phyloP scores from a whole-genome alignment of 2,329 filamentous ascomycete species.

The Eutypa lata region DNA sequence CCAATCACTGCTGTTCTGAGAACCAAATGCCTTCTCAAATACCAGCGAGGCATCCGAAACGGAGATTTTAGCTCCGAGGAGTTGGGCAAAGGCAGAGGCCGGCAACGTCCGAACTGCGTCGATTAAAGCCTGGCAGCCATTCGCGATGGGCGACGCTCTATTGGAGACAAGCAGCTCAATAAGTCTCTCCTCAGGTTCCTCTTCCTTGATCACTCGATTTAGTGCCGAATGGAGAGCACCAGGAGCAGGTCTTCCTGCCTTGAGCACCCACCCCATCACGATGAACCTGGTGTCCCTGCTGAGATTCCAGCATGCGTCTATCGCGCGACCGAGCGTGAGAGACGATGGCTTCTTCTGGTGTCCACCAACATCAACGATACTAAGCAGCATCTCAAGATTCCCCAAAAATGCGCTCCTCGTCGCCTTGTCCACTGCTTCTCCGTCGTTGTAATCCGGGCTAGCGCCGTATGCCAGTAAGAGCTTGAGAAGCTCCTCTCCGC shows the following conservation, averaged over 20 bases:
- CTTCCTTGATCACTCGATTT: slow-evolving; percentile 50
- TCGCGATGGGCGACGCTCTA: slow-evolving; percentile 50
- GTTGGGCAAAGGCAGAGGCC: slow-evolving; percentile 35
- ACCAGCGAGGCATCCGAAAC: slow-evolving; percentile 41
- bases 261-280: slow-evolving; percentile 48
- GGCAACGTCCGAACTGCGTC: slow-evolving; percentile 43
- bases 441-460: slow-evolving; percentile 51
- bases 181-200: slow-evolving; percentile 45
- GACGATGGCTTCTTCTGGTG: slow-evolving; percentile 45
- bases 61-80: slow-evolving; percentile 40
- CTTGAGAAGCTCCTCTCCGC: slow-evolving; percentile 44
- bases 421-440: slow-evolving; percentile 54
- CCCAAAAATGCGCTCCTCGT: slow-evolving; percentile 48
- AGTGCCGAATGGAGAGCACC: slow-evolving; percentile 51
- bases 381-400: slow-evolving; percentile 50
- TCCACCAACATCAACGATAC: slow-evolving; percentile 38
- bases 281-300: slow-evolving; percentile 45
- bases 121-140: slow-evolving; percentile 50
- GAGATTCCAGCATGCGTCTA: slow-evolving; percentile 54
- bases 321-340: slow-evolving; percentile 44
- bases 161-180: slow-evolving; percentile 46
- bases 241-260: slow-evolving; percentile 44
- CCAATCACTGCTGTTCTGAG: slow-evolving; percentile 40
- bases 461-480: slow-evolving; percentile 52
- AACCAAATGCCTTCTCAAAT: slow-evolving; percentile 43